Base-by-base conservation (phyloP, 2,329 filamentous ascomycete species). In the Hypocrella siamensis region DNA sequence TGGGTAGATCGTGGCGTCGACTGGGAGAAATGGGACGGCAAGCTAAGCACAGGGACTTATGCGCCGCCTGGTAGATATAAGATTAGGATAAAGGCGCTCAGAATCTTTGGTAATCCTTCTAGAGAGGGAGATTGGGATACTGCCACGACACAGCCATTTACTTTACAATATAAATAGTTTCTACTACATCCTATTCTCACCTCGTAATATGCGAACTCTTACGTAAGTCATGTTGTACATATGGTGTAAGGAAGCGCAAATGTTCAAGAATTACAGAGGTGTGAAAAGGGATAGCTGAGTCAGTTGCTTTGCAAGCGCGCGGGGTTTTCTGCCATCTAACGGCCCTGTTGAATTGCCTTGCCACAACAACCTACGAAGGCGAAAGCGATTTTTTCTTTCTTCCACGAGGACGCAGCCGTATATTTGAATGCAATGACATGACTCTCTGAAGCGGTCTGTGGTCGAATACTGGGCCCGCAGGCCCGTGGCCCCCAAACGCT, bases 1-100 rank as follows among this genome's bases (percentile, higher is more conserved):
- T 31, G n/a, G 12, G 18, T 19, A 1, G 14, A 14, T 14, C 33
- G 33, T 7, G 33, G 28, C 10, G 5, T 14, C 17, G 6, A 3
- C 0, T 10, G 22, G 17, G 5, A 19, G 2, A 2, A 14, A 4
- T 66, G 58, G 52, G 53, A 60, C 35, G 62, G 62, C 18, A 43
- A 44, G 30, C 42, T 65, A 6, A 46, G 48, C 0, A 52, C 58
- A 11, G 60, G 57, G 15, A 46, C 36, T 1, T 61, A 57, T 31
- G 60, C 51, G 5, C 51, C 57, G 6, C 46, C 51, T 6, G 63
- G 61, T 9, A 35, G 37, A 6, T 65, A 66, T 49, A 58, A 54
- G 46, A 45, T 65, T 27, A 48, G 44, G 4, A 44, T 63, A 31
- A 53, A 52, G 41, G 54, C 60, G 16, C 47, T 65, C 34, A 56